Percentiles rank a stretch among this genome's conserved stretches.
These are phyloP conservation scores for Adiantum capillusveneris DNA, from an alignment of 75 land plant species.

Conservation along the genomic window DNA sequence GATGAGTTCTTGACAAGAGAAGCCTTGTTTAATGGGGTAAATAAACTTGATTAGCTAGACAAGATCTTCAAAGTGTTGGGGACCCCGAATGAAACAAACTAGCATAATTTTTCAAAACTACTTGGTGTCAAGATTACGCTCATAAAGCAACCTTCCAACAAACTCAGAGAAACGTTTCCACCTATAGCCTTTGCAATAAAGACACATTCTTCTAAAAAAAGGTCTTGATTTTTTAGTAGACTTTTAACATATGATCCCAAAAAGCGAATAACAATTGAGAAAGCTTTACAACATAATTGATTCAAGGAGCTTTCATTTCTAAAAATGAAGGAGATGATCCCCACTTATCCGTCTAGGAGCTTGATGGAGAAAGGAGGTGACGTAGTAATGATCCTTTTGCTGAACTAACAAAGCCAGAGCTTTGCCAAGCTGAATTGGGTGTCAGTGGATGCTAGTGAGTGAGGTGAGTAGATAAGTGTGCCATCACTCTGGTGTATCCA, in stretches of 20 bases:
- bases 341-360: no score
- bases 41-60: constrained; percentile 81
- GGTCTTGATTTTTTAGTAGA: constrained; percentile 82
- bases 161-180: constrained; percentile 85
- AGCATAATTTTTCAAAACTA: constrained; percentile 88
- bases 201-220: constrained; percentile 79
- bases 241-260: constrained; percentile 90
- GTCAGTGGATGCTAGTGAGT: no score
- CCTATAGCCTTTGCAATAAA: constrained; percentile 78
- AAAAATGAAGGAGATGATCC: no score
- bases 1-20: constrained; percentile 86
- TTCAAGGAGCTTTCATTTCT: constrained; percentile 89
- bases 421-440: no score
- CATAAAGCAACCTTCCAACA: constrained; percentile 81
- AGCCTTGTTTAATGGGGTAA: constrained; percentile 84
- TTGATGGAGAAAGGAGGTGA: no score
- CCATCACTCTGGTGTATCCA: no score
- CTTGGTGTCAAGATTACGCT: constrained; percentile 77
- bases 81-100: constrained; percentile 89
- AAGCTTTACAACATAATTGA: constrained; percentile 88
- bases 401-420: no score
- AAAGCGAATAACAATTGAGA: constrained; percentile 90
- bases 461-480: no score
- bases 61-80: constrained; percentile 89
- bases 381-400: no score